Base-by-base conservation (phyloP, 495 filamentous ascomycete genomes). In the Neurospora tetraspora region DNA sequence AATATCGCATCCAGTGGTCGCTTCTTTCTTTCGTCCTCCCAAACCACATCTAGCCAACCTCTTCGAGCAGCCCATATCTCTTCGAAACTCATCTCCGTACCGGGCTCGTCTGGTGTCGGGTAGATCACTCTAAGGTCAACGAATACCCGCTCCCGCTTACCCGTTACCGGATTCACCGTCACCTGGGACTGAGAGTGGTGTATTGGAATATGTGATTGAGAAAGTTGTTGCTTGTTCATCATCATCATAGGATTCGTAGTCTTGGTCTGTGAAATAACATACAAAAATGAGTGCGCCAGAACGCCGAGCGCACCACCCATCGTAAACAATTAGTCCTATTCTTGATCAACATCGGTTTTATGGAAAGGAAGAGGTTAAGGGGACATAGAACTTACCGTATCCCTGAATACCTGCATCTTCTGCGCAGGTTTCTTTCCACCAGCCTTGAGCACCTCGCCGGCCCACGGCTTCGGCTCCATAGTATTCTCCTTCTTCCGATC, bases 401-500 rank as follows among this genome's bases (percentile, higher is more conserved):
- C 96, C 84, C 94, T 94, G 86, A 97, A 99, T 23, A 98, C 88
- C 77, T 90, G 84, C 89, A 99, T 89, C 85, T 98, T 99, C 69
- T 92, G 86, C 39, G 85, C 86, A 65, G 88, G 91, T 77, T 90
- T 87, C 79, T 92, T 94, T 77, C 92, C 96, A 20, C 91, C 92
- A 20, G 89, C 91, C 81, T 96, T 94, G 82, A 98, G 81, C 40
- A 91, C 97, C 83, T 98, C 94, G 39, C 96, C 96, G 23, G 86
- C 91, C 94, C 94, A 98, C 20, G 95, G 94, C 81, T 90, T 93
- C 20, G 94, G 88, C 81, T 95, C 94, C 76, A 95, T 82, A 31
- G 86, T 85, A 74, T 99, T 99, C 80, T 99, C 96, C 86, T 98
- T 98, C 83, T 92, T 96, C 65, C 96, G 88, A 34, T 98, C 92